A percentile compares a stretch with the other conserved stretches of the same genome.
These are phyloP conservation scores for Nissolia schottii DNA, from an alignment of 306 rosid genomes.

Conservation along the genomic window DNA sequence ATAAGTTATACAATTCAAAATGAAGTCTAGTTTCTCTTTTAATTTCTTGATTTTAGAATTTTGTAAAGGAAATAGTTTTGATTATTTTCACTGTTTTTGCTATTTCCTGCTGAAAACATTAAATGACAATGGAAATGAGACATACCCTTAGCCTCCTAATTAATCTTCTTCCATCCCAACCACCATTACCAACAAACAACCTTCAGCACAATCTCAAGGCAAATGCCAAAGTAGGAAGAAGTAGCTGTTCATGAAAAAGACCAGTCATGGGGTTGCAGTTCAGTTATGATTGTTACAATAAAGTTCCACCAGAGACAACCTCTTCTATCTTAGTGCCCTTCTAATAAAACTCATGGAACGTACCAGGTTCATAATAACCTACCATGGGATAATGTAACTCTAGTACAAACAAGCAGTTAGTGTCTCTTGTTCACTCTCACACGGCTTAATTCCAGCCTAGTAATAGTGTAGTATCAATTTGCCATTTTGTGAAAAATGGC, in stretches of 20 bases:
- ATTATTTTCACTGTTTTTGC: too few relatives aligned
- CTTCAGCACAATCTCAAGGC: conserved; percentile 7
- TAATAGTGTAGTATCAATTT: background rate
- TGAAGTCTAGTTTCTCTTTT: too few relatives aligned
- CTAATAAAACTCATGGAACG: background rate
- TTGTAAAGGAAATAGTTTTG: too few relatives aligned
- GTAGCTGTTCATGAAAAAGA: conserved; percentile 25
- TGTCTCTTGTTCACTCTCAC: background rate
- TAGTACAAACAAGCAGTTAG: too few relatives aligned
- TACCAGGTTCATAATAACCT: background rate
- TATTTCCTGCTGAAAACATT: too few relatives aligned
- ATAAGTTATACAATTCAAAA: too few relatives aligned
- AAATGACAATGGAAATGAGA: too few relatives aligned
- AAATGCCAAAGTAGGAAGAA: background rate
- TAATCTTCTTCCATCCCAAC: background rate
- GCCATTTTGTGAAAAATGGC: background rate
- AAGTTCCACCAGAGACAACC: conserved; percentile 17
- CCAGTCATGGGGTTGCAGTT: background rate
- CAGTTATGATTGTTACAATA: conserved; percentile 6
- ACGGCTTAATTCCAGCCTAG: background rate
- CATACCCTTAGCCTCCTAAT: background rate
- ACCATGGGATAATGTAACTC: background rate
- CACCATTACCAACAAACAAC: background rate
- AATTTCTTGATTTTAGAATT: too few relatives aligned
- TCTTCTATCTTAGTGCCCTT: conserved; percentile 5